phyloP scores from a whole-genome alignment of 768 basidiomycete species.

The Hypholoma sublateritium region DNA sequence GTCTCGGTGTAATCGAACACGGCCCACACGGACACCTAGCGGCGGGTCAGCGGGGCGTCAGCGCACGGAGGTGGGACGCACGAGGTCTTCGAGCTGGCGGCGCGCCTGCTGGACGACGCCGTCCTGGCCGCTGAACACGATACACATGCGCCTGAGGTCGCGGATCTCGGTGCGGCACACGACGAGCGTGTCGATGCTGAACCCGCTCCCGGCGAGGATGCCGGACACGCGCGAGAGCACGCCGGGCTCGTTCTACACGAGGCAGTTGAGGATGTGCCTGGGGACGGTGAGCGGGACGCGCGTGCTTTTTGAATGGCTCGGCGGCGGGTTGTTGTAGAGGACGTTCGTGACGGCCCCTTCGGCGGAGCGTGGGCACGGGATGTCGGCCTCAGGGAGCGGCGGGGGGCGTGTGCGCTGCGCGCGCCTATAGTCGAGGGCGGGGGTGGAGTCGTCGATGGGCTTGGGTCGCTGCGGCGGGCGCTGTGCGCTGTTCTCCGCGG shows the following conservation, averaged over 20 bases:
- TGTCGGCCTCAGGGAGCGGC: slow-evolving; percentile 80
- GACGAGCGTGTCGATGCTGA: slow-evolving; percentile 98
- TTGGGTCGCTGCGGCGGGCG: slow-evolving; percentile 69
- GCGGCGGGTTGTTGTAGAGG: slow-evolving; percentile 92
- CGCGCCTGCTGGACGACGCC: slow-evolving; percentile 97
- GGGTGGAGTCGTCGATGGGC: slow-evolving; percentile 90
- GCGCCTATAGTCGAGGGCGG: slow-evolving; percentile 90
- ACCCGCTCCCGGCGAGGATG: slow-evolving; percentile 93
- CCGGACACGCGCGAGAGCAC: slow-evolving; percentile 98
- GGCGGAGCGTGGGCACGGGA: slow-evolving; percentile 81
- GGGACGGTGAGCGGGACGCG: slow-evolving; percentile 14
- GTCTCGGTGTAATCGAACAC: slow-evolving; percentile 98
- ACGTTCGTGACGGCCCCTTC: slow-evolving; percentile 98
- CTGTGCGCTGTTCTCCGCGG: slow-evolving; percentile 24
- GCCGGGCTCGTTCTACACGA: slow-evolving; percentile 99
- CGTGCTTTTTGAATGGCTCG: slow-evolving; percentile 91
- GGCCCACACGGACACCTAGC: slow-evolving; percentile 99
- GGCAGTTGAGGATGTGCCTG: slow-evolving; percentile 96
- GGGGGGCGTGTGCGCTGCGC: slow-evolving; percentile 72
- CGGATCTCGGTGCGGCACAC: slow-evolving; percentile 97
- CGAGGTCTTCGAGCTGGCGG: slow-evolving; percentile 93
- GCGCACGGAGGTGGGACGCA: slow-evolving; percentile 43
- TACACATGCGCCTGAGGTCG: slow-evolving; percentile 97
- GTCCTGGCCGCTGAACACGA: slow-evolving; percentile 95
- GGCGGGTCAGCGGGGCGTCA: background rate